Evolutionary conservation across 1,284 basidiomycete genomes (phyloP).

Genomic region (Ustilago shanxiensis): DNA sequence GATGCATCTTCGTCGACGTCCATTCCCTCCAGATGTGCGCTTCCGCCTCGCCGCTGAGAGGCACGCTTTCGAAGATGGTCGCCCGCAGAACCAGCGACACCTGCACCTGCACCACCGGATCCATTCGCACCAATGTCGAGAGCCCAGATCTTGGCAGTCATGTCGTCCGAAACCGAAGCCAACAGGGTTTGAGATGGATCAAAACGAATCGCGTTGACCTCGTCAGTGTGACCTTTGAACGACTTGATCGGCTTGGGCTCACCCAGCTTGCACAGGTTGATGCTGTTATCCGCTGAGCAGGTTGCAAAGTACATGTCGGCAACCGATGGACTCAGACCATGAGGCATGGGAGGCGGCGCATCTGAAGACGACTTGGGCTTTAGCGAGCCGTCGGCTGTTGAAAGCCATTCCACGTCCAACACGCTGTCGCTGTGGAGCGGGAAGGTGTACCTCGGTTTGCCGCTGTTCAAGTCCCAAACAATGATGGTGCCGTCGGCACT

Average conservation of each 20-base stretch:
- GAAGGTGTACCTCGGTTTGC: slow-evolving; percentile 67
- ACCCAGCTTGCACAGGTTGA: slow-evolving; percentile 66
- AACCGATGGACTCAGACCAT: slow-evolving; percentile 49
- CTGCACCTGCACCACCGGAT: slow-evolving; percentile 16
- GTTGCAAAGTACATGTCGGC: slow-evolving; percentile 67
- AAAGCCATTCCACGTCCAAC: slow-evolving; percentile 69
- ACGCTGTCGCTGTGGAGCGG: slow-evolving; percentile 65
- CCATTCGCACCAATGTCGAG: slow-evolving; percentile 47
- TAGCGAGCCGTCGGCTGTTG: slow-evolving; percentile 49
- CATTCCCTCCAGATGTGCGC: slow-evolving; percentile 54
- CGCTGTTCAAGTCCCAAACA: slow-evolving; percentile 69
- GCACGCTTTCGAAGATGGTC: slow-evolving; percentile 45
- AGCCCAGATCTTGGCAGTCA: slow-evolving; percentile 64
- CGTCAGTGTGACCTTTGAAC: slow-evolving; percentile 66
- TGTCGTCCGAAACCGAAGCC: slow-evolving; percentile 67
- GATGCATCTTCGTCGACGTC: slow-evolving; percentile 49
- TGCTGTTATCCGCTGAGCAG: slow-evolving; percentile 67
- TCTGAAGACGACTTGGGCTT: slow-evolving; percentile 38
- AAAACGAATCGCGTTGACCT: slow-evolving; percentile 69
- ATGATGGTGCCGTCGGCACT: slow-evolving; percentile 68
- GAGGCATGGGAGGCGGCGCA: slow-evolving; percentile 49
- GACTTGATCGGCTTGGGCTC: slow-evolving; percentile 66
- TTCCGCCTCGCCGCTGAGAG: slow-evolving; percentile 53
- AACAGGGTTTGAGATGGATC: slow-evolving; percentile 67
- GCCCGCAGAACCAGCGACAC: slow-evolving; percentile 17